Evolutionary conservation across 176 grass and related monocot genomes (phyloP), one percentile per base, ranked within the genome.

Genomic region (Carex myosuroides): DNA sequence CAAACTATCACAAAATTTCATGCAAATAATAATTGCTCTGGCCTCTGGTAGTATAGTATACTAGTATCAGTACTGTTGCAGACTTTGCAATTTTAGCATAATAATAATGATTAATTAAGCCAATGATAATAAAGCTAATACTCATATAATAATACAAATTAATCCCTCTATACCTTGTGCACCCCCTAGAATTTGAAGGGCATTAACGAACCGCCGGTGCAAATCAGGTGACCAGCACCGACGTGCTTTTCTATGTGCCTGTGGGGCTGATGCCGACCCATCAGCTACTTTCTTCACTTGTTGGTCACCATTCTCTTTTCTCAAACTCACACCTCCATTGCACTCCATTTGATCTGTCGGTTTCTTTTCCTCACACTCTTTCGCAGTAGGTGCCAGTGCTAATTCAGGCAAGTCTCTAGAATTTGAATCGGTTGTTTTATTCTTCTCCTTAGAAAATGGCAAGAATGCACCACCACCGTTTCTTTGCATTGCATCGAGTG

Each of bases 171-270:
- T 78, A 87, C 97, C 97, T 95, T 99, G 97, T 53, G 97, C 93
- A 55, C 97, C 97, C 42, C 97, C 97, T 41, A 99, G 90, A 55
- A 99, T 99, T 60, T 99, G 97, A 70, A 99, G 97, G 26, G 97
- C 97, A 88, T 91, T 94, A 79, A 99, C 97, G 63, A 99, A 99
- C 59, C 97, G 91, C 21, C 97, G 97, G 84, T 99, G 97, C 85
- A 99, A 84, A 81, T 99, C 97, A 73, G 97, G 97, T 56, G 97
- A 99, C 97, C 97, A 99, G 84, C 97, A 99, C 56, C 97, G 75
- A 29, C 97, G 88, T 3, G 97, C 97, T 85, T 99, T 99, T 30
- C 97, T 58, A 83, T 96, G 91, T 0, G 97, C 50, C 63, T 93
- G 93, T 20, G 82, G 60, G 26, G 81, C 18, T 0, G 81, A 57